Conservation (phyloP, 2,329 filamentous ascomycete species). For the Ampelomyces quisqualis region DNA sequence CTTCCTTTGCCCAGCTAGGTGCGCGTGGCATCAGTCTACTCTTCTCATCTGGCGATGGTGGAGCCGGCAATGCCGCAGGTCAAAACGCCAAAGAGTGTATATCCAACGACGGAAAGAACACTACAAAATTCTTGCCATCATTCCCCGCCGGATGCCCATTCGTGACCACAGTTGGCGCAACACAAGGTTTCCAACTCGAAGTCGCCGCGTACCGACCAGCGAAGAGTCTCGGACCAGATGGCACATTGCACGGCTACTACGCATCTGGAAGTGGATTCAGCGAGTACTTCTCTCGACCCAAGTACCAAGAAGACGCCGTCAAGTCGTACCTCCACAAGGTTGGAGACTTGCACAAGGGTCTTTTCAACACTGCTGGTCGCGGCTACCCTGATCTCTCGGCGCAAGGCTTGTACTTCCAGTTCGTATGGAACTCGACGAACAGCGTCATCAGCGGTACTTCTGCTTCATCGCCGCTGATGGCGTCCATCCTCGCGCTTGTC, state of each 20-base stretch:
- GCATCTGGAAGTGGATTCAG: slow-evolving; percentile 13
- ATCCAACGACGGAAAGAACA: slow-evolving; percentile 42
- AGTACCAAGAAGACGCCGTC: slow-evolving; percentile 43
- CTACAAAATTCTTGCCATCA: slow-evolving; percentile 49
- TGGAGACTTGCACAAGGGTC: slow-evolving; percentile 39
- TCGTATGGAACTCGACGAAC: slow-evolving; percentile 13
- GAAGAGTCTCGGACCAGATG: slow-evolving; percentile 2
- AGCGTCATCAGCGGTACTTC: slow-evolving; percentile 6
- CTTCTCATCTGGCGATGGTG: slow-evolving; percentile 61
- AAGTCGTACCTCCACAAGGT: slow-evolving; percentile 45
- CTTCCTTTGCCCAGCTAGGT: slow-evolving; percentile 61
- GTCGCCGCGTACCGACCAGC: slow-evolving; percentile 5
- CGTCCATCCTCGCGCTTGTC: slow-evolving; percentile 30
- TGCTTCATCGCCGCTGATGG: slow-evolving; percentile 15
- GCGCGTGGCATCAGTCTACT: slow-evolving; percentile 61
- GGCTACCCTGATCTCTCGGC: slow-evolving; percentile 54
- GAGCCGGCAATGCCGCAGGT: slow-evolving; percentile 52
- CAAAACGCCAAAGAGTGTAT: slow-evolving; percentile 43
- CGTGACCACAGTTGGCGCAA: slow-evolving; percentile 50
- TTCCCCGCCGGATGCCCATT: slow-evolving; percentile 55
- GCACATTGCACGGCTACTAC: slow-evolving; percentile 8
- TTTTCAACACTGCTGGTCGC: slow-evolving; percentile 46
- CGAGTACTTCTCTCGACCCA: slow-evolving; percentile 29
- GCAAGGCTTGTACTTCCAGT: slow-evolving; percentile 41
- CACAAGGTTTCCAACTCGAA: slow-evolving; percentile 14